Conservation (phyloP, 164 flowering plant genomes). For the Amborella trichopoda region DNA sequence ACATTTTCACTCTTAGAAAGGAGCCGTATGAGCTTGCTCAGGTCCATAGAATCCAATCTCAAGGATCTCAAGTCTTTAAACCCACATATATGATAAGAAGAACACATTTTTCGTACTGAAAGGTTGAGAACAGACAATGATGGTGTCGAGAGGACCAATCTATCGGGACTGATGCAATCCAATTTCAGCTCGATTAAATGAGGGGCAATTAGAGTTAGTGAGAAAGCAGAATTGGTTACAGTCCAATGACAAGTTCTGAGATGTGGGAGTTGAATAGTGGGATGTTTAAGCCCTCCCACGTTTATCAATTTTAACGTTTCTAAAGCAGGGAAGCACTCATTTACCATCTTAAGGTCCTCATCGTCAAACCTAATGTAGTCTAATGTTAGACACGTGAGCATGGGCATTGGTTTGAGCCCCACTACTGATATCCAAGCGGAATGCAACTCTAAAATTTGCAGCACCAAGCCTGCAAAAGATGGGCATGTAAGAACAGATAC, state of each 20-base stretch:
- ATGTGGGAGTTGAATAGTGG: constrained; percentile 26
- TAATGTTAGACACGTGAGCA: constrained; percentile 31
- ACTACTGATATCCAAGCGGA: constrained; percentile 52
- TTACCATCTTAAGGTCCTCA: constrained; percentile 30
- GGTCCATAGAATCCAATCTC: constrained; percentile 18
- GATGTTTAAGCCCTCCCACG: constrained; percentile 36
- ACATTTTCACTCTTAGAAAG: constrained; percentile 15
- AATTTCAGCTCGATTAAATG: constrained; percentile 21
- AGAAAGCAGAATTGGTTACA: constrained; percentile 28
- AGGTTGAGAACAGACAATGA: constrained; percentile 22
- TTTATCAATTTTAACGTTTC: constrained; percentile 27
- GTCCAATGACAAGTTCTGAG: constrained; percentile 33
- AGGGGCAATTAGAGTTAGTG: constrained; percentile 27
- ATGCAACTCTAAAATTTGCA: constrained; percentile 24
- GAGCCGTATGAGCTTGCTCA: constrained; percentile 9
- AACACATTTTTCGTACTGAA: constrained; percentile 17
- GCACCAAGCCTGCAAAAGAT: constrained; percentile 21
- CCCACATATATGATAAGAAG: constrained; percentile 7
- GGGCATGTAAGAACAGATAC: too few species aligned
- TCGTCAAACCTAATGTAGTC: constrained; percentile 36
- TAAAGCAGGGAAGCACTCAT: constrained; percentile 30
- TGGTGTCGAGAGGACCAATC: constrained; percentile 30
- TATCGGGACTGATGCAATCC: constrained; percentile 22
- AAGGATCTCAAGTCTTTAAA: constrained; percentile 21
- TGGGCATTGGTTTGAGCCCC: constrained; percentile 28